A percentile compares a stretch with the other conserved stretches of the same genome.
Conservation (phyloP, 805 yeast species). For the Citeromyces matritensis region DNA sequence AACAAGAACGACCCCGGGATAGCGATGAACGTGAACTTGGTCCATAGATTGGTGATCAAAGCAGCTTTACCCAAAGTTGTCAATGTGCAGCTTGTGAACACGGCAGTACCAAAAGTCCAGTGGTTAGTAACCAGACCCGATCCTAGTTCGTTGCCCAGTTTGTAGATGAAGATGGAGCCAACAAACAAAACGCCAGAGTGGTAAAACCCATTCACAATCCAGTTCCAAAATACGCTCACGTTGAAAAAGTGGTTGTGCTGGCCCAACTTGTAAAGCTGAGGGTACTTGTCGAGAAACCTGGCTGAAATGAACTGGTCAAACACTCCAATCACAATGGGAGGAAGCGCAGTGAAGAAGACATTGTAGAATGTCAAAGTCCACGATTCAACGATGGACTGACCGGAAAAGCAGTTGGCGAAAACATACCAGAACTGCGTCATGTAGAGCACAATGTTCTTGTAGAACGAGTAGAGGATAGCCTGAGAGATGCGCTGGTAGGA, state of each 20-base stretch:
- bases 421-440: slow-evolving; percentile 99
- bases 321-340: slow-evolving; percentile 93
- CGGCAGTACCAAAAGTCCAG: slow-evolving; percentile 92
- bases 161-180: slow-evolving; percentile 54
- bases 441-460: slow-evolving; percentile 88
- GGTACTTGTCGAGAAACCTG: slow-evolving; percentile 77
- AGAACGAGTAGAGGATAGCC: slow-evolving; percentile 88
- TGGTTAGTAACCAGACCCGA: slow-evolving; percentile 68
- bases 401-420: slow-evolving; percentile 82
- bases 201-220: slow-evolving; percentile 92
- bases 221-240: slow-evolving; percentile 88
- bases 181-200: slow-evolving; percentile 80
- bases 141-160: slow-evolving; percentile 47
- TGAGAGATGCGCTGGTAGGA: slow-evolving; percentile 88
- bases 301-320: slow-evolving; percentile 95
- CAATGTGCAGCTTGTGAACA: slow-evolving; percentile 74
- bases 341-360: slow-evolving; percentile 85
- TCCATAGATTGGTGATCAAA: slow-evolving; percentile 83
- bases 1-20: slow-evolving; percentile 85
- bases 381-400: slow-evolving; percentile 91
- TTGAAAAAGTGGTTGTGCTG: slow-evolving; percentile 82
- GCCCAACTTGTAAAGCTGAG: slow-evolving; percentile 84
- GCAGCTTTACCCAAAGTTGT: slow-evolving; percentile 95
- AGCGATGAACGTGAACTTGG: slow-evolving; percentile 79
- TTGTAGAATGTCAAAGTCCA: slow-evolving; percentile 97